Conservation (phyloP, 768 basidiomycete genomes). For the Pholiota molesta region DNA sequence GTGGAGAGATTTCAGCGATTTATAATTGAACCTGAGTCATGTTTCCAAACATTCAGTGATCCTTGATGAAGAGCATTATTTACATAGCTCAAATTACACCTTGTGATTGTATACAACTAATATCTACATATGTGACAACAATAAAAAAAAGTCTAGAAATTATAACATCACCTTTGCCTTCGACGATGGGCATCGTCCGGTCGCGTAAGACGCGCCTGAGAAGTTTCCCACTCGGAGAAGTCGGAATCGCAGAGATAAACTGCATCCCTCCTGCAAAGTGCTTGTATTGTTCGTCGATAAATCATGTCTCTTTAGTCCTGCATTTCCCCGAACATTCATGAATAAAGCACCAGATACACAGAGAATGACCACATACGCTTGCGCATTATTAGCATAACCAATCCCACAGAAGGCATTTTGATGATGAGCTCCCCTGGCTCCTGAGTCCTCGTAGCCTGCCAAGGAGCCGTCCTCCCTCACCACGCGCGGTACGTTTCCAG, state of each 20-base stretch:
- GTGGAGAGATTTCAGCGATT: slow-evolving; percentile 1
- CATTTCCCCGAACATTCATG: background rate
- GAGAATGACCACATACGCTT: slow-evolving; percentile 51
- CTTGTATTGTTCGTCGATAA: slow-evolving; percentile 67
- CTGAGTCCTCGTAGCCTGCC: slow-evolving; percentile 58
- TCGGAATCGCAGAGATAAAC: slow-evolving; percentile 57
- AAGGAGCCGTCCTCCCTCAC: slow-evolving; percentile 60
- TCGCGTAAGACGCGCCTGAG: slow-evolving; percentile 53
- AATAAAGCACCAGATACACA: background rate
- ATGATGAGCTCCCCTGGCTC: slow-evolving; percentile 66
- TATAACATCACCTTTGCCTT: slow-evolving; percentile 11
- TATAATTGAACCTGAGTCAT: no score
- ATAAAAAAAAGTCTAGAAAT: no score
- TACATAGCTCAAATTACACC: no score
- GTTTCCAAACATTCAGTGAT: no score
- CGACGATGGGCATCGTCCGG: slow-evolving; percentile 24
- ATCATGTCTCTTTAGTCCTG: slow-evolving; percentile 72
- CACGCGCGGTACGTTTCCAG: slow-evolving; percentile 57
- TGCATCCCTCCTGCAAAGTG: slow-evolving; percentile 61
- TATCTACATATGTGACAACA: no score
- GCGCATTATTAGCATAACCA: slow-evolving; percentile 57
- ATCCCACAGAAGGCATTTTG: slow-evolving; percentile 57
- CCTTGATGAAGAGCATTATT: no score
- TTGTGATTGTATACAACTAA: no score
- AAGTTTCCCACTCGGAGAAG: slow-evolving; percentile 65